Percentiles rank a stretch among this genome's conserved stretches.
Conservation (phyloP, 2,329 filamentous ascomycete genomes). For the Sclerotinia sclerotiorum region DNA sequence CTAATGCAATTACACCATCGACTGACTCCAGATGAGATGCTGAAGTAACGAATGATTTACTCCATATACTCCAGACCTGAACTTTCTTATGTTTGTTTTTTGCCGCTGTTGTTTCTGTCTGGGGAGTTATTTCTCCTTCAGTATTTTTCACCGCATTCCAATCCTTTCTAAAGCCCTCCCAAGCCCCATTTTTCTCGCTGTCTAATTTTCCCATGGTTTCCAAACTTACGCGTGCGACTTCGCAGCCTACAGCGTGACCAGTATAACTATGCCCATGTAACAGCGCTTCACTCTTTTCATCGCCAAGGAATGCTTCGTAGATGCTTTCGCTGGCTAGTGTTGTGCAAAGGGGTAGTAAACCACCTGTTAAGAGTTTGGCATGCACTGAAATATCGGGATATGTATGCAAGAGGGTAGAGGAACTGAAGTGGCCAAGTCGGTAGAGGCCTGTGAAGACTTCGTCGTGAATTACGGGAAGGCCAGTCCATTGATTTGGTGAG, state of each 20-base stretch:
- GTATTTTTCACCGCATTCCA: constrained; percentile 43
- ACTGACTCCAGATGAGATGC: constrained; percentile 59
- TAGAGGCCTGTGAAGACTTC: constrained; percentile 88
- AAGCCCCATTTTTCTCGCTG: constrained; percentile 50
- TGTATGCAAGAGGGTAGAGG: constrained; percentile 66
- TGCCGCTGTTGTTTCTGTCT: background rate
- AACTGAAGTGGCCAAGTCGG: constrained; percentile 70
- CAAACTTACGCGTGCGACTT: constrained; percentile 70
- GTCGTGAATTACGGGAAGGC: constrained; percentile 78
- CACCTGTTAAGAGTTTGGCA: constrained; percentile 81
- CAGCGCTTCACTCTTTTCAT: constrained; percentile 74
- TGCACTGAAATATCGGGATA: constrained; percentile 76
- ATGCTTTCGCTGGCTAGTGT: constrained; percentile 74
- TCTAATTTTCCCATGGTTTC: constrained; percentile 60
- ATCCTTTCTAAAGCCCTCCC: constrained; percentile 54
- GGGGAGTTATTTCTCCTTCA: background rate
- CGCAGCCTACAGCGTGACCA: constrained; percentile 77
- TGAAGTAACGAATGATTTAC: constrained; percentile 54
- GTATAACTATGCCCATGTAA: constrained; percentile 88
- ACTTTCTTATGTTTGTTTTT: background rate
- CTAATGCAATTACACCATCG: constrained; percentile 68
- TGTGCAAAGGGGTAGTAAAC: constrained; percentile 72
- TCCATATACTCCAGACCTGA: constrained; percentile 70
- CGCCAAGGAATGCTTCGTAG: constrained; percentile 68
- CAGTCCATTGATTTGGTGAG: constrained; percentile 56